These are phyloP conservation scores for Uronychia binucleata DNA, from an alignment of 73 alveolate species.

Conservation along the genomic window DNA sequence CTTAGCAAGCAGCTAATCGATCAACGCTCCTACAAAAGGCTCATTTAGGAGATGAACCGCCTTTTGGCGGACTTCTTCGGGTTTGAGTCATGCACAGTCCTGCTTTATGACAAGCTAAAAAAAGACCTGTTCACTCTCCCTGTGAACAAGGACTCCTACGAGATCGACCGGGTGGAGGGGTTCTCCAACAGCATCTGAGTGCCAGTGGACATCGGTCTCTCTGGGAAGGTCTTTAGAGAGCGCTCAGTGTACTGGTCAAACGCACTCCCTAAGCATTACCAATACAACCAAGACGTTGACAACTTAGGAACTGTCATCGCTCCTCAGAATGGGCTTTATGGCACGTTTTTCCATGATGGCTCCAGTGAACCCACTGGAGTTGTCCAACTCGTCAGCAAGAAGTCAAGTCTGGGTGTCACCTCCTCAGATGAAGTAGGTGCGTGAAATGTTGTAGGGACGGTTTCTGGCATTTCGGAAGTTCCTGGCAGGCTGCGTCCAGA, in stretches of 20 bases:
- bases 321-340: background rate
- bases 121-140: background rate
- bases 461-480: background rate
- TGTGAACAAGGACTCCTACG: background rate
- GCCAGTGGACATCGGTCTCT: background rate
- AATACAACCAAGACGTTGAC: background rate
- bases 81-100: background rate
- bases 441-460: background rate
- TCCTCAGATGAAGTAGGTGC: background rate
- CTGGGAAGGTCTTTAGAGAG: background rate
- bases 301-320: background rate
- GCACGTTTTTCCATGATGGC: background rate
- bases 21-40: background rate
- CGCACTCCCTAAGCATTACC: background rate
- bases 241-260: background rate
- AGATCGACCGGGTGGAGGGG: background rate
- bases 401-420: background rate
- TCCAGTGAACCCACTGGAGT: background rate
- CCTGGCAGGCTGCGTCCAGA: background rate
- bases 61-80: background rate
- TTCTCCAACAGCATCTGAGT: background rate
- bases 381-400: background rate
- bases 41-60: background rate
- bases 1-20: background rate
- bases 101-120: background rate